Evolutionary conservation across 345 rosid species (phyloP), one percentile per base, ranked within the genome.

Genomic region (Firmiana major): DNA sequence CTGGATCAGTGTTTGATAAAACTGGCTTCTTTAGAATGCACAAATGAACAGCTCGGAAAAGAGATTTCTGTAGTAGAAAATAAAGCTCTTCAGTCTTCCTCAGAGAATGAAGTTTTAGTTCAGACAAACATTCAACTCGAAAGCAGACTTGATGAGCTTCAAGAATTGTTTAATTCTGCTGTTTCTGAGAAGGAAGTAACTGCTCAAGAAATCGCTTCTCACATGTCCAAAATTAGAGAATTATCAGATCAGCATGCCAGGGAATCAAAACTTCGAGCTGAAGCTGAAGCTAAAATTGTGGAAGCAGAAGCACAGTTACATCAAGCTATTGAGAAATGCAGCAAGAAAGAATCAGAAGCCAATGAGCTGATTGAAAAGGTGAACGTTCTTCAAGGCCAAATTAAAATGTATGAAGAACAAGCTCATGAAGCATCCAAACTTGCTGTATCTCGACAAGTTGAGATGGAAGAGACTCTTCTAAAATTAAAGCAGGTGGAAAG

Each of bases 121-220:
- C 92, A 86, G 87, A 88, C 95, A 49, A 94, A 90, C 83, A 83
- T 79, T 76, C 94, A 93, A 77, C 94, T 93, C 26, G 90, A 89
- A 79, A 80, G 73, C 73, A 88, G 87, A 83, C 80, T 93, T 34
- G 88, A 88, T 58, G 97, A 93, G 78, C 94, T 93, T 74, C 87
- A 93, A 74, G 92, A 87, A 70, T 77, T 85, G 81, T 80, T 92
- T 42, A 81, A 79, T 78, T 78, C 92, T 69, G 80, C 87, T 70
- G 74, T 79, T 73, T 89, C 87, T 28, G 97, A 95, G 81, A 92
- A 88, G 86, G 98, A 95, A 76, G 75, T 76, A 65, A 77, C 85
- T 8, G 62, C 88, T 81, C 84, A 83, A 79, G 87, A 85, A 82
- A 66, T 89, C 72, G 84, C 83, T 74, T 88, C 85, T 57, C 89